A percentile compares a stretch with the other conserved stretches of the same genome.
Conservation (phyloP, 2,329 filamentous ascomycete genomes). For the Diaporthe caulivora region DNA sequence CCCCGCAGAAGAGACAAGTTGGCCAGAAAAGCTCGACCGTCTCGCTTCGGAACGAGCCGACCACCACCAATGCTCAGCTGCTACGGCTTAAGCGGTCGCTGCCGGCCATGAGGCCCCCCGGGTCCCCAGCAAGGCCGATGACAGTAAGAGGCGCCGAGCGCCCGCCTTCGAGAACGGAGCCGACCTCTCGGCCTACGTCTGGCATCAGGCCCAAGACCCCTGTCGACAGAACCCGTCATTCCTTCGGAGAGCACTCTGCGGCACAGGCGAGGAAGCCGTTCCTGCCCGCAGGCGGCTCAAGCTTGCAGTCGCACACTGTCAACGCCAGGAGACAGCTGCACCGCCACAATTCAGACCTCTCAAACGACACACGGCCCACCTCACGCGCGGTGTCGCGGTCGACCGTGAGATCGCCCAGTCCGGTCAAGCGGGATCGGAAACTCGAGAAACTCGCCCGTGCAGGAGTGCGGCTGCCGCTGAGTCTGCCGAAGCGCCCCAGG, state of each 20-base stretch:
- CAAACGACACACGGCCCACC: slow-evolving; percentile 67
- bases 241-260: slow-evolving; percentile 61
- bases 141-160: slow-evolving; percentile 63
- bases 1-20: slow-evolving; percentile 72
- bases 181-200: slow-evolving; percentile 60
- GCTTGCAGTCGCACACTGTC: slow-evolving; percentile 77
- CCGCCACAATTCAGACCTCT: slow-evolving; percentile 85
- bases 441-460: slow-evolving; percentile 56
- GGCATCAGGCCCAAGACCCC: slow-evolving; percentile 77
- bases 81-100: slow-evolving; percentile 75
- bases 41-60: slow-evolving; percentile 69
- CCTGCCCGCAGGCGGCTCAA: slow-evolving; percentile 78
- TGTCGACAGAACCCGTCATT: slow-evolving; percentile 69
- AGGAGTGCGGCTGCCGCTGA: slow-evolving; percentile 75
- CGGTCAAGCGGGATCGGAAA: slow-evolving; percentile 59
- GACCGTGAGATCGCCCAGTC: slow-evolving; percentile 71
- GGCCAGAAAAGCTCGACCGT: slow-evolving; percentile 66
- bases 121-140: slow-evolving; percentile 64
- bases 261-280: slow-evolving; percentile 78
- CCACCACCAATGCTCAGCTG: slow-evolving; percentile 75
- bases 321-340: slow-evolving; percentile 81
- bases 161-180: slow-evolving; percentile 70
- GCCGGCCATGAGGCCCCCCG: slow-evolving; percentile 67
- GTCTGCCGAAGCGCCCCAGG: slow-evolving; percentile 75
- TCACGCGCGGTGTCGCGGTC: slow-evolving; percentile 71